Evolutionary conservation across 129 eudicot genomes (phyloP).

Genomic region (Calendula officinalis): DNA sequence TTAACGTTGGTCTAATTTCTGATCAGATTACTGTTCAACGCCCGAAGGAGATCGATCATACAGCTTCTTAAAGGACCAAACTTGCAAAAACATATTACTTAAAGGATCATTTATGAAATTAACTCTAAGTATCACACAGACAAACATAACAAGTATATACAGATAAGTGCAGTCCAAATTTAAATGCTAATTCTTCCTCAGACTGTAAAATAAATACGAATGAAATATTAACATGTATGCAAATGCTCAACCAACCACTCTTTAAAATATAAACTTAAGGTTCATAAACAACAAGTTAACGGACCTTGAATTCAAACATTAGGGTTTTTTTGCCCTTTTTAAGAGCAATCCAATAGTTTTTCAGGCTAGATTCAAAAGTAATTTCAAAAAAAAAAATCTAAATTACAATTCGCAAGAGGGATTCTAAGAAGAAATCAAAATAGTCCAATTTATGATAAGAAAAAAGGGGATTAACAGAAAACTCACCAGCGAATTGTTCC

Average conservation of each 20-base stretch:
- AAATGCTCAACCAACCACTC: too few species aligned
- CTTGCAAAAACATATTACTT: too few species aligned
- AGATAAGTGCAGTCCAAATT: background rate
- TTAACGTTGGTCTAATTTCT: background rate
- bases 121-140: too few species aligned
- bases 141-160: background rate
- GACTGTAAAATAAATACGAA: too few species aligned
- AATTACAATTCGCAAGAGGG: too few species aligned
- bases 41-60: constrained; percentile 34
- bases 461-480: background rate
- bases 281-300: background rate
- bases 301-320: background rate
- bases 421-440: background rate
- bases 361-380: too few species aligned
- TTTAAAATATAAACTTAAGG: background rate
- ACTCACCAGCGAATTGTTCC: constrained; percentile 28
- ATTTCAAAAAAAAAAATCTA: too few species aligned
- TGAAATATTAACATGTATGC: too few species aligned
- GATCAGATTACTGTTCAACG: constrained; percentile 40
- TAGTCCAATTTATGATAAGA: background rate
- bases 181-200: too few species aligned
- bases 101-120: too few species aligned
- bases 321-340: background rate
- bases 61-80: too few species aligned
- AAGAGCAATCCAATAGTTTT: background rate